A percentile compares a stretch with the other conserved stretches of the same genome.
phyloP scores from a whole-genome alignment of 352 stramenopile species.

The Peronospora tabacina region DNA sequence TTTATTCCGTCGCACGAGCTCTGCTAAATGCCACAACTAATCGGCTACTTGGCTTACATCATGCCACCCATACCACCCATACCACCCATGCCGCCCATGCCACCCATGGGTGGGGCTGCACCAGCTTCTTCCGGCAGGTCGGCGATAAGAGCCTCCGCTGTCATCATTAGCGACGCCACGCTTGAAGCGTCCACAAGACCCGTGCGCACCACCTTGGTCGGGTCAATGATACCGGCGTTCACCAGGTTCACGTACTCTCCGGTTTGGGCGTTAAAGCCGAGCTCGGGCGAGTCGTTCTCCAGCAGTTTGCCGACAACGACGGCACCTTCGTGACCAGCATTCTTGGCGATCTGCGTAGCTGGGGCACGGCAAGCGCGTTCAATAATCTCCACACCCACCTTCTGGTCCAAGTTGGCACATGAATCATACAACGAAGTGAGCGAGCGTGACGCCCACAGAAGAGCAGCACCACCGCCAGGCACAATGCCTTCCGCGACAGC shows the following conservation, averaged over 20 bases:
- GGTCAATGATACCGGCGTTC: slow-evolving; percentile 96
- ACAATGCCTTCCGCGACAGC: slow-evolving; percentile 99
- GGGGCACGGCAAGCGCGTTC: slow-evolving; percentile 91
- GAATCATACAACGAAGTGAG: slow-evolving; percentile 85
- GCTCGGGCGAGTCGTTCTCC: slow-evolving; percentile 89
- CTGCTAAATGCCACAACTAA: slow-evolving; percentile 10
- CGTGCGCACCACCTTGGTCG: slow-evolving; percentile 97
- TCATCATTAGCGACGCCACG: slow-evolving; percentile 98
- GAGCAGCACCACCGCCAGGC: slow-evolving; percentile 94
- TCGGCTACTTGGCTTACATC: slow-evolving; percentile 48
- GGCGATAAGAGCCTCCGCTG: slow-evolving; percentile 97
- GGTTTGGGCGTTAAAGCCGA: slow-evolving; percentile 97
- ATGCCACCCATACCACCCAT: slow-evolving; percentile 84
- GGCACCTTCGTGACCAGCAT: slow-evolving; percentile 96
- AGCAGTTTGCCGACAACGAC: slow-evolving; percentile 98
- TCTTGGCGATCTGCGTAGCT: slow-evolving; percentile 96
- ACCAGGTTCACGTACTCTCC: slow-evolving; percentile 98
- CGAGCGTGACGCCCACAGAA: slow-evolving; percentile 94
- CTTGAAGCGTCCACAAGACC: slow-evolving; percentile 97
- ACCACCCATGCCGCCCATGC: slow-evolving; percentile 74
- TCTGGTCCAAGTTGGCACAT: slow-evolving; percentile 95
- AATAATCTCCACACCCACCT: slow-evolving; percentile 97
- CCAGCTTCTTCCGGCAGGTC: slow-evolving; percentile 91
- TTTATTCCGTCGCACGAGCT: slow-evolving; percentile 26
- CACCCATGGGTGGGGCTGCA: slow-evolving; percentile 56